A percentile compares a stretch with the other conserved stretches of the same genome.
Evolutionary conservation across 257 asterid genomes (phyloP).

Genomic region (Dorcoceras hygrometricum): DNA sequence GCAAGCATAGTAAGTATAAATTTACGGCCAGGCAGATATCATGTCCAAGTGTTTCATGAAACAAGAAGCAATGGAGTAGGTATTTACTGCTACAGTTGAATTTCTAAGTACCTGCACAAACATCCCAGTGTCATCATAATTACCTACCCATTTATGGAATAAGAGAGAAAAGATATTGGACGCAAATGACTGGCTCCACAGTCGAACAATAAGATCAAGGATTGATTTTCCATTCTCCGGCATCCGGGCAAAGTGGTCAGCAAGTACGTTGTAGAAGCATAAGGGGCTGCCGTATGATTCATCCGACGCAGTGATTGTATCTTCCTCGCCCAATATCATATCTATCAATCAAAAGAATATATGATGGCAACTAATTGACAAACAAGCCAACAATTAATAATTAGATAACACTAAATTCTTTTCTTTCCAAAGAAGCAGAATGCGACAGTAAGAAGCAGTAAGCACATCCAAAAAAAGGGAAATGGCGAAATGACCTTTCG

Average conservation of each 20-base stretch:
- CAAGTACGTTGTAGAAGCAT: slow-evolving; percentile 76
- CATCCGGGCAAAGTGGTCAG: slow-evolving; percentile 66
- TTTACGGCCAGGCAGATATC: slow-evolving; percentile 2
- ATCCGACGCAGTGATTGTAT: slow-evolving; percentile 44
- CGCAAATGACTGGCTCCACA: slow-evolving; percentile 98
- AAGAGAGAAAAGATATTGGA: slow-evolving; percentile 72
- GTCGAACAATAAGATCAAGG: slow-evolving; percentile 59
- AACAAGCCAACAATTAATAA: slow-evolving; percentile 11
- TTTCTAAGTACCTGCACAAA: slow-evolving; percentile 4
- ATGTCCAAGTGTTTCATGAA: not conserved
- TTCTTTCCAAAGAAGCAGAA: not conserved
- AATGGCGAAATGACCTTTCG: slow-evolving; percentile 51
- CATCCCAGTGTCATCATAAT: slow-evolving; percentile 5
- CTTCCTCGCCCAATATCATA: slow-evolving; percentile 64
- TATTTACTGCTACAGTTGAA: slow-evolving; percentile 10
- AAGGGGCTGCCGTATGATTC: slow-evolving; percentile 51
- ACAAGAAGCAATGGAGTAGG: not conserved
- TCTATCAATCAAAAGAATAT: slow-evolving; percentile 37
- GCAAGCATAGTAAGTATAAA: not conserved
- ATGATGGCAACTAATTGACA: not conserved
- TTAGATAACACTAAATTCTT: not conserved
- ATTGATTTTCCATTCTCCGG: slow-evolving; percentile 66
- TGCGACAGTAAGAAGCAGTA: slow-evolving; percentile 8
- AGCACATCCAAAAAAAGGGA: not conserved
- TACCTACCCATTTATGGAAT: slow-evolving; percentile 93